Evolutionary conservation across 2,329 filamentous ascomycete species (phyloP).

Genomic region (Diaporthe citrichinensis): DNA sequence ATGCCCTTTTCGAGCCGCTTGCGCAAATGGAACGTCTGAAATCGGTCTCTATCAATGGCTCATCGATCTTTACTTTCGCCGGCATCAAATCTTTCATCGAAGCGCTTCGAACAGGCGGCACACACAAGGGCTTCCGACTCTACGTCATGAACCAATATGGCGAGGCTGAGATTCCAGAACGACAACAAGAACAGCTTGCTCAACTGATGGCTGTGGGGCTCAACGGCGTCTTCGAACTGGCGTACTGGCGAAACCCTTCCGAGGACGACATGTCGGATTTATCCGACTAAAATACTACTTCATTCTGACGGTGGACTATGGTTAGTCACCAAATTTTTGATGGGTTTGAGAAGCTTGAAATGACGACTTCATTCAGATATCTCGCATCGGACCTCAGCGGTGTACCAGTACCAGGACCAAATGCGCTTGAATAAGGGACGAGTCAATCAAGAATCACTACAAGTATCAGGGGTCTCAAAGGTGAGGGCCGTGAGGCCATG

Average conservation of each 20-base stretch:
- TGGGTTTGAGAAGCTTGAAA: not conserved
- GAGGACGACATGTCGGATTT: constrained; percentile 49
- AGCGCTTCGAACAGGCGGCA: constrained; percentile 48
- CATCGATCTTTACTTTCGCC: constrained; percentile 67
- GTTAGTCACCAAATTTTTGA: not conserved
- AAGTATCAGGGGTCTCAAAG: not conserved
- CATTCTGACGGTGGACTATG: not conserved
- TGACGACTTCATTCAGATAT: not conserved
- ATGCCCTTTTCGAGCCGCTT: constrained; percentile 56
- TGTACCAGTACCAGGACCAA: not conserved
- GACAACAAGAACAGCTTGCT: constrained; percentile 47
- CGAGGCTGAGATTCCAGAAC: constrained; percentile 46
- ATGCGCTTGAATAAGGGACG: not conserved
- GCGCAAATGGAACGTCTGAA: constrained; percentile 61
- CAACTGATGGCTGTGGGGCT: constrained; percentile 46
- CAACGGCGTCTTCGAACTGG: constrained; percentile 52
- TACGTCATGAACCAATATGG: constrained; percentile 52
- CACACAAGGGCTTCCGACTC: constrained; percentile 51
- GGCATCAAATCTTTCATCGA: constrained; percentile 62
- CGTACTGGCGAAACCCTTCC: constrained; percentile 49
- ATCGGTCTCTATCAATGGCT: constrained; percentile 66
- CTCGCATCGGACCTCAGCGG: too few relatives aligned
- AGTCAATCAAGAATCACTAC: not conserved
- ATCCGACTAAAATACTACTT: constrained; percentile 20
- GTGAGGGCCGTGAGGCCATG: not conserved